Base-by-base conservation (phyloP, 371 early-diverging fungal species). In the Haplosporangium sp. region DNA sequence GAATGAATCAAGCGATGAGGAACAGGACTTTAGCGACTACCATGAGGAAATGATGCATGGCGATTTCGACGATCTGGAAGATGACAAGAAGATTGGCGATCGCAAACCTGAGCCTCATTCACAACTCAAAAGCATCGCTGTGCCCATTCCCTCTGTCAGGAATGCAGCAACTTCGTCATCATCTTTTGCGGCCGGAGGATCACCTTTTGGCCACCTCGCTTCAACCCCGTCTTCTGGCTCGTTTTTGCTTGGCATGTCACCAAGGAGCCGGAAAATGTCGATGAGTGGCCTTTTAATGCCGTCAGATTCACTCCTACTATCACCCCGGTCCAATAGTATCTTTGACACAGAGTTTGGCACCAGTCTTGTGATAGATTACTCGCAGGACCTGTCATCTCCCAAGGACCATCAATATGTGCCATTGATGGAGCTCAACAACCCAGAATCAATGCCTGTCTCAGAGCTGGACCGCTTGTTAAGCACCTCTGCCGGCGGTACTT, bases 31-130 rank as follows among this genome's bases (percentile, higher is more conserved):
- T 61, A 84, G 84, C 58, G 87, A 87, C 67, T 87, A 85, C 58
- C 82, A 84, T 58, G 87, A 87, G 55, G 87, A 87, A 63, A 87
- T 87, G 87, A 70, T 87, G 66, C 84, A 82, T 42, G 86, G 86
- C 21, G 85, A 85, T 47, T 81, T 87, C 71, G 82, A 80, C 6
- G 85, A 84, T 46, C 42, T 81, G 64, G 72, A 62, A 3, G 72
- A 67, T 46, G 79, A 77, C 36, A 67, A 40, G 55, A 64, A 50
- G 38, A 14, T 21, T 11, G 64, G 55, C 40, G 67, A 55, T 1
- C 62, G 67, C 43, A 82, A 64, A 60, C 47, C 55, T 18, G 66
- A 54, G 38, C 9, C 40, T 13, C 45, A 50, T 14, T 38, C 70
- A 8, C 70, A 61, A 21, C 62, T 70, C 14, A 67, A 77, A 59